These are phyloP conservation scores for Cyberlindnera galapagoensis DNA, from an alignment of 805 yeast species.

Conservation along the genomic window DNA sequence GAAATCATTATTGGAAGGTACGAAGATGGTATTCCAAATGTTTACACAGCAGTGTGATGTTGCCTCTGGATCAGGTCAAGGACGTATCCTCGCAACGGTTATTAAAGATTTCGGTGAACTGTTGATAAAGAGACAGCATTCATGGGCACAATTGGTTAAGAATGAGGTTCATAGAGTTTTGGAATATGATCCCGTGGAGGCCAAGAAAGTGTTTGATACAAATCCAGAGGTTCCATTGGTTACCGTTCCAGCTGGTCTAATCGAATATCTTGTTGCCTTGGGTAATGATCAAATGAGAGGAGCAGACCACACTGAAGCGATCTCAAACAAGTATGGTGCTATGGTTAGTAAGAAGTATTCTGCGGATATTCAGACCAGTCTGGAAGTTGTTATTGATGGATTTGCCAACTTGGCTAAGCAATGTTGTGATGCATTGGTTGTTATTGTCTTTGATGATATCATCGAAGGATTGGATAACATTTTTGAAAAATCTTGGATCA, in stretches of 20 bases:
- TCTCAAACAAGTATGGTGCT: conserved; percentile 57
- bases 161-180: conserved; percentile 40
- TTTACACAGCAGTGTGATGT: conserved; percentile 86
- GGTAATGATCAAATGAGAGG: conserved; percentile 80
- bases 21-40: conserved; percentile 73
- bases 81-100: conserved; percentile 72
- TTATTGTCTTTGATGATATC: conserved; percentile 68
- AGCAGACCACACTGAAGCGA: conserved; percentile 63
- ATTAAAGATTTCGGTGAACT: conserved; percentile 62
- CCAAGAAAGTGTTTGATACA: conserved; percentile 20
- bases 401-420: conserved; percentile 68
- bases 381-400: conserved; percentile 68
- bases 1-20: conserved; percentile 63
- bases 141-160: conserved; percentile 53
- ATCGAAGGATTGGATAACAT: conserved; percentile 52
- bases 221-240: conserved; percentile 33
- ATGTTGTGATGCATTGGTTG: conserved; percentile 48
- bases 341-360: conserved; percentile 60
- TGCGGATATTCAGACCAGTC: conserved; percentile 47
- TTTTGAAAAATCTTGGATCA: conserved; percentile 63
- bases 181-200: conserved; percentile 16
- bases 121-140: conserved; percentile 52
- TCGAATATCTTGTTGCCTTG: conserved; percentile 75
- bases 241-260: conserved; percentile 63
- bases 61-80: conserved; percentile 80